These are phyloP conservation scores for Cornus suecica DNA, from an alignment of 148 eudicot species.

Conservation along the genomic window DNA sequence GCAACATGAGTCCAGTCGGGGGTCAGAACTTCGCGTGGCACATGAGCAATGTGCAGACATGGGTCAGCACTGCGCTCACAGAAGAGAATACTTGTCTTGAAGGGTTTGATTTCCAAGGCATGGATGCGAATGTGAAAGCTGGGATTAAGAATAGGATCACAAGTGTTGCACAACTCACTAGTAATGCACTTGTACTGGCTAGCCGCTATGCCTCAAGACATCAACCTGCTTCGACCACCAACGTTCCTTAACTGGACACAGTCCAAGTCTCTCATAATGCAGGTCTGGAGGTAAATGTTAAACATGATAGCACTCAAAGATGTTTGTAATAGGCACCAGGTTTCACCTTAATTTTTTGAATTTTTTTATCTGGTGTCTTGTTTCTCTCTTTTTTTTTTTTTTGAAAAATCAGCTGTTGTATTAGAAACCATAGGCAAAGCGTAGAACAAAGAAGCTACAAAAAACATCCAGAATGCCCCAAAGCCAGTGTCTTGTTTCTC, in stretches of 20 bases:
- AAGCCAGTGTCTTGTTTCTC: no score
- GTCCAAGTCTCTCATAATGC: background rate
- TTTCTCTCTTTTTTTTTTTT: no score
- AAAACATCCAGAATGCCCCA: no score
- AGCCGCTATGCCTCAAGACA: constrained; percentile 26
- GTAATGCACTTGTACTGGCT: constrained; percentile 38
- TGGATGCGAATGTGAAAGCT: constrained; percentile 29
- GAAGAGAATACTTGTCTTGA: constrained; percentile 26
- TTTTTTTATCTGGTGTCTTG: no score
- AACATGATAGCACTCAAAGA: no score
- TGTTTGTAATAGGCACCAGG: no score
- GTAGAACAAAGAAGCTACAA: no score
- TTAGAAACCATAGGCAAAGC: no score
- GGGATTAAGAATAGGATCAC: constrained; percentile 19
- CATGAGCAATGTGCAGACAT: constrained; percentile 40
- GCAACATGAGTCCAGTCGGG: constrained; percentile 13
- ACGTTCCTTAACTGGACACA: background rate
- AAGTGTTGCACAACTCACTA: constrained; percentile 29
- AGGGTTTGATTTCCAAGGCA: constrained; percentile 22
- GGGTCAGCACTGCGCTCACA: constrained; percentile 46
- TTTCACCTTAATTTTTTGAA: no score
- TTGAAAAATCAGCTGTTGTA: no score
- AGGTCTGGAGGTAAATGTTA: background rate
- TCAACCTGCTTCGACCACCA: background rate
- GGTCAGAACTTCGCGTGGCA: constrained; percentile 43